phyloP scores from a whole-genome alignment of 2,329 filamentous ascomycete species.

The Penicillium corylophilum region DNA sequence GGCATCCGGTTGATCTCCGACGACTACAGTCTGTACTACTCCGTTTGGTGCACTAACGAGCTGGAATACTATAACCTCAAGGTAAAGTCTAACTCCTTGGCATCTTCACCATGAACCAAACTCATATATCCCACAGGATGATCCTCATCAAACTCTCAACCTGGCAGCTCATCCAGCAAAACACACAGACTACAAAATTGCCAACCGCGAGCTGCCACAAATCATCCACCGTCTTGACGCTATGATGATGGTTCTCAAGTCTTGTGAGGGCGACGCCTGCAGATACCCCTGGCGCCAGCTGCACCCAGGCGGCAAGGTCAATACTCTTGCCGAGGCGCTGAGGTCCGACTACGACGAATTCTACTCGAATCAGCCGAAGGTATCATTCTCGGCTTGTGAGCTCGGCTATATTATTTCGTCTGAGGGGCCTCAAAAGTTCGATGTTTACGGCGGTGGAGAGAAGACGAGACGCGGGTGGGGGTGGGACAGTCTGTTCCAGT shows the following conservation, averaged over 20 bases:
- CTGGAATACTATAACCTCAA: constrained; percentile 65
- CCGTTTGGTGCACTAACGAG: constrained; percentile 68
- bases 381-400: constrained; percentile 56
- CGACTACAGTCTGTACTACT: constrained; percentile 63
- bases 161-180: constrained; percentile 27
- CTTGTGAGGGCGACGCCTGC: constrained; percentile 57
- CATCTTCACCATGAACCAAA: not conserved
- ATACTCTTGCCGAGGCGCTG: constrained; percentile 54
- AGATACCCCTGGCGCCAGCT: constrained; percentile 57
- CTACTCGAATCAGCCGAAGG: constrained; percentile 52
- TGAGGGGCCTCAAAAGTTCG: constrained; percentile 53
- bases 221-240: constrained; percentile 56
- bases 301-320: constrained; percentile 55
- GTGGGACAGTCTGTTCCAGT: constrained; percentile 7
- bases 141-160: constrained; percentile 55
- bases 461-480: constrained; percentile 6
- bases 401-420: constrained; percentile 56
- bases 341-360: constrained; percentile 51
- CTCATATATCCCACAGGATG: constrained; percentile 39
- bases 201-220: constrained; percentile 28
- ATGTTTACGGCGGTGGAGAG: constrained; percentile 18
- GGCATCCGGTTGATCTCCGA: constrained; percentile 55
- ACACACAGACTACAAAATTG: constrained; percentile 15
- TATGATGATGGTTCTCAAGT: constrained; percentile 61
- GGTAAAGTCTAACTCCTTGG: constrained; percentile 41